Base-by-base conservation (phyloP, 345 rosid genomes). In the Noccaea bulbosa region DNA sequence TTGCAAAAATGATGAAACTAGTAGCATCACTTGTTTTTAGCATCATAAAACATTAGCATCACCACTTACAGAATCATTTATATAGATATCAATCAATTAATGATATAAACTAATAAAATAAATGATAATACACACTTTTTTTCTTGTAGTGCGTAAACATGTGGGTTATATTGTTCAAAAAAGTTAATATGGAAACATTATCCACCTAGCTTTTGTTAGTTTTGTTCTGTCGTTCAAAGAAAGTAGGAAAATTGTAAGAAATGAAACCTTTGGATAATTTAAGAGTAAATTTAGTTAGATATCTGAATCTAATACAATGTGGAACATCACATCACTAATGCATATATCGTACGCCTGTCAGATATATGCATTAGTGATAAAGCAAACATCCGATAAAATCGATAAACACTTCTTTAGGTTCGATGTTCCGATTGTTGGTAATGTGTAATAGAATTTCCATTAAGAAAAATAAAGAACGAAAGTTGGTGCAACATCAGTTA, bases 401-500 rank as follows among this genome's bases (percentile, higher is more conserved):
- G 20, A 35, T 35, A 22, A 35, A 64, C 8, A 20, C 46, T 20
- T 6, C 4, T 5, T 27, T 2, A 27, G 22, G 2, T 20, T 20
- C 22, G 22, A 20, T 1, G 1, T 33, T 46, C 17, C 16, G 16
- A 27, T 52, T 40, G 41, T 53, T 41, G 45, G 45, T 40, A 51
- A 33, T 63, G 7, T 17, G 68, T 50, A 16, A 41, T 5, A 52
- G 5, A 27, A 14, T 15, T 69, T 69, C 10, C 24, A 37, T 20
- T 20, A 24, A 2, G 1, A 45, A 20, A 30, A 54, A 34, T 0
- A 12, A 32, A 34, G 38, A 22, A 38, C 8, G 12, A 38, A 30
- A 48, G 74, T 48, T 70, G 67, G 51, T 51, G 52, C 50, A 39
- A 60, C 43, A 40, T 40, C 44, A 50, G 20, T 39, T 39, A 40